These are phyloP conservation scores for Tarenaya hassleriana DNA, from an alignment of 345 rosid species.

Conservation along the genomic window DNA sequence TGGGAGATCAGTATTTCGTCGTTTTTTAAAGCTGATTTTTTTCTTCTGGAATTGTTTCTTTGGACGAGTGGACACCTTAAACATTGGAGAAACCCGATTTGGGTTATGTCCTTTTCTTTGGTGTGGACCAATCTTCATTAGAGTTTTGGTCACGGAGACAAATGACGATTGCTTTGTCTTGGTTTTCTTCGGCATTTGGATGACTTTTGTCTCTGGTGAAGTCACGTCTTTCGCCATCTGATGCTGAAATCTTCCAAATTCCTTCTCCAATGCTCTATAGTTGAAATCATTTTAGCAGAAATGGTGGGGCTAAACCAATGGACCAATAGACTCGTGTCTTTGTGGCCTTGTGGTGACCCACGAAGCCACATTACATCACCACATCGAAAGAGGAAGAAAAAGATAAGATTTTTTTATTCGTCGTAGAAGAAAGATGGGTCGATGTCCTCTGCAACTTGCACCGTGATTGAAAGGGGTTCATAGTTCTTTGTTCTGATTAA, in stretches of 20 bases:
- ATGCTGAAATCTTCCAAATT: slow-evolving; percentile 43
- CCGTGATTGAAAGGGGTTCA: not conserved
- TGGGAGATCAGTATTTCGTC: not conserved
- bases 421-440: not conserved
- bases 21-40: no score
- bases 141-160: slow-evolving; percentile 48
- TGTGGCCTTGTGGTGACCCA: slow-evolving; percentile 27
- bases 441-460: slow-evolving; percentile 8
- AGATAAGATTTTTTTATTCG: not conserved
- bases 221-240: slow-evolving; percentile 46
- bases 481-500: not conserved
- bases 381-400: not conserved
- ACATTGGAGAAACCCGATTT: slow-evolving; percentile 26
- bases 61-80: slow-evolving; percentile 12
- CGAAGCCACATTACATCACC: not conserved
- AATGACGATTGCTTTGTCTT: slow-evolving; percentile 47
- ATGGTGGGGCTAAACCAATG: slow-evolving; percentile 20
- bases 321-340: slow-evolving; percentile 30
- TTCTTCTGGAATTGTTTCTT: no score
- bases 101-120: slow-evolving; percentile 22
- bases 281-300: slow-evolving; percentile 1
- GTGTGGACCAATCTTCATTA: slow-evolving; percentile 34
- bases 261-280: not conserved
- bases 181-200: slow-evolving; percentile 44
- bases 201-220: slow-evolving; percentile 28